These are phyloP conservation scores for Cetradonia linearis DNA, from an alignment of 495 filamentous ascomycete species.

Conservation along the genomic window DNA sequence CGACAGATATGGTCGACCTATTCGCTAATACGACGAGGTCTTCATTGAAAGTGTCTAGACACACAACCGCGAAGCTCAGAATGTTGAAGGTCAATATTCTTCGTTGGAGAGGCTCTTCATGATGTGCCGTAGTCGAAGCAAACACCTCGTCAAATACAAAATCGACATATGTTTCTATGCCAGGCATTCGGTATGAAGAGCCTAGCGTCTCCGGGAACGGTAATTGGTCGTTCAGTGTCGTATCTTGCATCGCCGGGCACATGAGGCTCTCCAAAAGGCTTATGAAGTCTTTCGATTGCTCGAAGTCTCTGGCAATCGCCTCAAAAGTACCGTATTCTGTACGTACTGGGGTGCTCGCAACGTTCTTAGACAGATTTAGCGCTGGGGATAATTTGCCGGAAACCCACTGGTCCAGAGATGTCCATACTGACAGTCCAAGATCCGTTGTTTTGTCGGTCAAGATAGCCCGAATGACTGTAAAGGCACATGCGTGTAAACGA, in stretches of 20 bases:
- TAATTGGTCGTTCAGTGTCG: slow-evolving; percentile 56
- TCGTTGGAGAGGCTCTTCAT: slow-evolving; percentile 51
- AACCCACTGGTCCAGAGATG: slow-evolving; percentile 60
- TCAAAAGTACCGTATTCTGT: slow-evolving; percentile 47
- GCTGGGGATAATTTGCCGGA: slow-evolving; percentile 39
- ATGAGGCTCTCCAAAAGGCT: slow-evolving; percentile 59
- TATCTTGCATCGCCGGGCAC: slow-evolving; percentile 45
- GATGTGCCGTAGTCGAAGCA: slow-evolving; percentile 46
- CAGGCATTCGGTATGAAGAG: slow-evolving; percentile 64
- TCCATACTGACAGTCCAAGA: slow-evolving; percentile 59
- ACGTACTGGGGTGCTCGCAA: slow-evolving; percentile 34
- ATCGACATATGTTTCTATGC: slow-evolving; percentile 87
- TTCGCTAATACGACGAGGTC: slow-evolving; percentile 75
- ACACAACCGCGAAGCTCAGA: slow-evolving; percentile 64
- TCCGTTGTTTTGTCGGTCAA: slow-evolving; percentile 52
- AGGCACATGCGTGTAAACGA: slow-evolving; percentile 67
- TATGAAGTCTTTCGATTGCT: slow-evolving; percentile 75
- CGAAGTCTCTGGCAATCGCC: slow-evolving; percentile 56
- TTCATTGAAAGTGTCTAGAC: slow-evolving; percentile 81
- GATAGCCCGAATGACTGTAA: slow-evolving; percentile 56
- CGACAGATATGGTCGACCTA: slow-evolving; percentile 58
- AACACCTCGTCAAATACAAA: slow-evolving; percentile 72
- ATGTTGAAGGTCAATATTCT: slow-evolving; percentile 64
- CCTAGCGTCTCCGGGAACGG: slow-evolving; percentile 86
- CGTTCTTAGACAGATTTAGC: slow-evolving; percentile 31